Percentiles rank a stretch among this genome's conserved stretches.
Evolutionary conservation across 1,284 basidiomycete genomes (phyloP).

Genomic region (Cystobasidium slooffiae): DNA sequence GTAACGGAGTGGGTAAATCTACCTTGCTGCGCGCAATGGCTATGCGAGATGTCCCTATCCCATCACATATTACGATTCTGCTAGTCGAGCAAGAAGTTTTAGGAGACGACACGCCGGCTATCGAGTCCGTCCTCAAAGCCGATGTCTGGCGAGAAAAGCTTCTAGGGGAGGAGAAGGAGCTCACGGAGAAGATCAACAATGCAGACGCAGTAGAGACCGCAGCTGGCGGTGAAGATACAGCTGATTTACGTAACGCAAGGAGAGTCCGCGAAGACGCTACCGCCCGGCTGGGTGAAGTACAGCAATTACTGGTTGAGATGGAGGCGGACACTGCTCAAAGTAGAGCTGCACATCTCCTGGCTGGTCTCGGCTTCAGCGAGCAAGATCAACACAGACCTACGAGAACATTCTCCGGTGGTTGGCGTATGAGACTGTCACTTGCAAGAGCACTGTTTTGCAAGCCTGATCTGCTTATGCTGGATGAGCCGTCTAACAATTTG

Average conservation of each 20-base stretch:
- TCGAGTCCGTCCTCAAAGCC: conserved; percentile 93
- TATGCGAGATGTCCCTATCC: conserved; percentile 78
- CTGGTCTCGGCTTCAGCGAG: conserved; percentile 90
- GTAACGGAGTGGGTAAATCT: conserved; percentile 92
- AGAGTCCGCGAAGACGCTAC: conserved; percentile 79
- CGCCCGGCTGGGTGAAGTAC: conserved; percentile 85
- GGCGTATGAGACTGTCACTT: conserved; percentile 67
- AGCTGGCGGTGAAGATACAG: conserved; percentile 67
- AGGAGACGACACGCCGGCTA: conserved; percentile 89
- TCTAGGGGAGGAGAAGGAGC: conserved; percentile 73
- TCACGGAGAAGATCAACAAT: conserved; percentile 72
- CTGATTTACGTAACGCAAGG: conserved; percentile 67
- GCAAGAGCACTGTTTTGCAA: conserved; percentile 86
- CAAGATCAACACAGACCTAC: conserved; percentile 81
- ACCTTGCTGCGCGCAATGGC: conserved; percentile 96
- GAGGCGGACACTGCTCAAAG: conserved; percentile 96
- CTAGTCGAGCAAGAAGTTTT: conserved; percentile 98
- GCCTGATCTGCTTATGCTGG: conserved; percentile 72
- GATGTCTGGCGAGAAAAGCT: conserved; percentile 95
- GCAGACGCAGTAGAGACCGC: conserved; percentile 58
- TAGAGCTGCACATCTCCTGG: conserved; percentile 84
- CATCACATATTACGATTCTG: conserved; percentile 90
- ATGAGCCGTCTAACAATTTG: conserved; percentile 96
- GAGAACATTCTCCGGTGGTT: conserved; percentile 89
- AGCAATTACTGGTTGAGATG: conserved; percentile 89